These are phyloP conservation scores for Erigeron canadensis DNA, from an alignment of 129 eudicot species.

Conservation along the genomic window DNA sequence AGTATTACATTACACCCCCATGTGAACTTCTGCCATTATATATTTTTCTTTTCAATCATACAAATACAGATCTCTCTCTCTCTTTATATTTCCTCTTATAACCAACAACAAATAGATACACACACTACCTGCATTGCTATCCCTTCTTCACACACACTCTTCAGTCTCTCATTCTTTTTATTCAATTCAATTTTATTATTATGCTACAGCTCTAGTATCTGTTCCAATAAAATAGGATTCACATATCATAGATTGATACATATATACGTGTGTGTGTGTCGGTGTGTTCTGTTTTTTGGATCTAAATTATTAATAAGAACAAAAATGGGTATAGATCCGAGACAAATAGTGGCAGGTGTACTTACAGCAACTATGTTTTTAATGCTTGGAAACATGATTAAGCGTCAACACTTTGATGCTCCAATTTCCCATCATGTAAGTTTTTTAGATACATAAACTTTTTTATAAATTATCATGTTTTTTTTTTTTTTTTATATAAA, in stretches of 20 bases:
- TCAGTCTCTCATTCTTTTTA: no score
- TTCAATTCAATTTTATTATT: no score
- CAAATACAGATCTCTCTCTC: conserved; percentile 6
- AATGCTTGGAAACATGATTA: conserved; percentile 95
- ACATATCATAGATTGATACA: neutral
- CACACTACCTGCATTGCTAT: neutral
- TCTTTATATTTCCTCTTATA: neutral
- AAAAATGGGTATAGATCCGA: conserved; percentile 71
- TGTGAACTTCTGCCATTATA: conserved; percentile 33
- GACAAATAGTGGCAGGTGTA: conserved; percentile 84
- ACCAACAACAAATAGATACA: no score
- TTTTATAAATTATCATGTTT: neutral
- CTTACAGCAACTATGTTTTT: conserved; percentile 91
- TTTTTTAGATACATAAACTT: neutral
- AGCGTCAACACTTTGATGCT: conserved; percentile 81
- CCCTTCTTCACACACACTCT: no score
- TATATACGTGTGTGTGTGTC: neutral
- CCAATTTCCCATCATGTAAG: conserved; percentile 46
- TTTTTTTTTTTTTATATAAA: neutral
- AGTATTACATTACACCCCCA: conserved; percentile 22
- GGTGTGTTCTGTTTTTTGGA: conserved; percentile 19
- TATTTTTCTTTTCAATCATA: neutral
- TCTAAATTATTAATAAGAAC: conserved; percentile 36
- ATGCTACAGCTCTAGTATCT: no score
- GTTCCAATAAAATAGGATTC: no score